A percentile compares a stretch with the other conserved stretches of the same genome.
Conservation (phyloP, 768 basidiomycete species). For the Rubroboletus satanas region DNA sequence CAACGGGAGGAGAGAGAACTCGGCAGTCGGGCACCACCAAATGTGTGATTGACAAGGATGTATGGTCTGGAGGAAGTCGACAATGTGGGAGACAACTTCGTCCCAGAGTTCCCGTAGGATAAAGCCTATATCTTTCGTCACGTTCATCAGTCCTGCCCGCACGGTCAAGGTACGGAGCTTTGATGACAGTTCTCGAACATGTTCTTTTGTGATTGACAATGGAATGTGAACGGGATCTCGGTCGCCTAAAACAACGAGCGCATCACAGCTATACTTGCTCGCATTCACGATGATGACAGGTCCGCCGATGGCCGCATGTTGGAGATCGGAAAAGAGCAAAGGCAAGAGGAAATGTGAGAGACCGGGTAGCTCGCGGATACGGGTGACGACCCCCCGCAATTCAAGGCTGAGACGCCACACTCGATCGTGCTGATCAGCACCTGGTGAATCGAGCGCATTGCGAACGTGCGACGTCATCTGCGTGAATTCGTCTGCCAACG, state of each 20-base stretch:
- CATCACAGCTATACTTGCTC: not conserved
- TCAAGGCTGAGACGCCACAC: not conserved
- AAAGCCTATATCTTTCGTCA: not conserved
- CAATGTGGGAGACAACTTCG: not conserved
- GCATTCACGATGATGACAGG: not conserved
- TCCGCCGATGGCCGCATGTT: no score
- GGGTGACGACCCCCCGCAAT: not conserved
- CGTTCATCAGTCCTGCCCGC: not conserved
- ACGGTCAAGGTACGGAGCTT: not conserved
- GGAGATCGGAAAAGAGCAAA: no score
- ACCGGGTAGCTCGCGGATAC: not conserved
- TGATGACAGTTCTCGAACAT: not conserved
- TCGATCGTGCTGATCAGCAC: not conserved
- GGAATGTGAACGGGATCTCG: not conserved
- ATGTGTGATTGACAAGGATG: no score
- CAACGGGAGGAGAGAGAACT: no score
- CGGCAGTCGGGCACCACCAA: no score
- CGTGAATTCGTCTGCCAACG: not conserved
- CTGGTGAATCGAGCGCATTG: no score
- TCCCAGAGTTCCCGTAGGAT: not conserved
- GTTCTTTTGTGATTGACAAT: not conserved
- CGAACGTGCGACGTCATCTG: not conserved
- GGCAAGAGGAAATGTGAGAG: not conserved
- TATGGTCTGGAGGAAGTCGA: not conserved
- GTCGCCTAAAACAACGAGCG: not conserved